Evolutionary conservation across 2,329 filamentous ascomycete genomes (phyloP), one percentile per base, ranked within the genome.

Genomic region (Thielaviopsis euricoi): DNA sequence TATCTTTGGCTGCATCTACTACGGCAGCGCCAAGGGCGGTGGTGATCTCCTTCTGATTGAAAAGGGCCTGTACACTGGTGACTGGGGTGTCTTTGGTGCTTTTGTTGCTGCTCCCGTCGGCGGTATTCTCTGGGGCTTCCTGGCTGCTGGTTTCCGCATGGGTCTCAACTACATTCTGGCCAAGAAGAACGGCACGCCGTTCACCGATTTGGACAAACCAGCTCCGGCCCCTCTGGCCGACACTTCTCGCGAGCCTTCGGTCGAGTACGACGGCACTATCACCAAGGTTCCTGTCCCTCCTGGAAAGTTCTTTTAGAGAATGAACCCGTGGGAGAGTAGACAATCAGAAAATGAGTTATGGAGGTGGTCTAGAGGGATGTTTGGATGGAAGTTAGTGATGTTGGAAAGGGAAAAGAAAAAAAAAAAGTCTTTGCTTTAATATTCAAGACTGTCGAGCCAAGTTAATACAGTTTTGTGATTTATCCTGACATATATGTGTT

Each of bases 61-160:
- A 66, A 75, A 83, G 62, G 87, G 87, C 0, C 73, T 93, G 21
- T 93, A 90, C 68, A 79, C 75, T 0, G 76, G 82, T 53, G 87
- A 91, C 68, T 93, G 88, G 88, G 85, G 81, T 62, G 85, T 79
- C 1, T 93, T 93, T 68, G 87, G 87, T 64, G 86, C 87, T 4
- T 93, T 91, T 65, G 83, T 91, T 4, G 86, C 85, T 10, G 87
- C 87, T 0, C 87, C 87, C 0, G 70, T 90, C 1, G 87, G 87
- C 1, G 85, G 85, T 22, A 65, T 91, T 19, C 70, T 90, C 37
- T 90, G 84, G 78, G 85, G 81, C 0, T 76, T 82, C 49, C 77
- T 74, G 1, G 85, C 84, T 5, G 76, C 86, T 40, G 74, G 65
- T 15, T 64, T 82, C 49, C 77, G 87, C 26, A 68, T 90, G 48